Base-by-base conservation (phyloP, 2,329 filamentous ascomycete genomes). In the Dactylellina leptospora region DNA sequence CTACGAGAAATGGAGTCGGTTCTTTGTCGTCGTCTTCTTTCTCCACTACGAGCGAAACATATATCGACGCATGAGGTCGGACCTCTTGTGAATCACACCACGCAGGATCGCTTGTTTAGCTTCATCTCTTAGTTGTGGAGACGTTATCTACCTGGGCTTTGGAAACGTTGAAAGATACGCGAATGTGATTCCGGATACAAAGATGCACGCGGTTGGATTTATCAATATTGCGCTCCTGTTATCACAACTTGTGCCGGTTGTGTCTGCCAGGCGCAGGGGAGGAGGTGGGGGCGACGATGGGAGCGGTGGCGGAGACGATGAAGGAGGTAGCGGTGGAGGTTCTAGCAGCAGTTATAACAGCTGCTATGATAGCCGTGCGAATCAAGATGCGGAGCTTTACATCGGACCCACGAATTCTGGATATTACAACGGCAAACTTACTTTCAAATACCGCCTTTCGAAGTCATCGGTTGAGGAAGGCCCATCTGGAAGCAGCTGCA, bases 391-490 rank as follows among this genome's bases (percentile, higher is more conserved):
- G 28, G 62, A 68, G 45, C 33, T 68, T 16, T 68, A 68, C 16
- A 22, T 53, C 8, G 62, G 53, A 4, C 62, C 62, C 3, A 59
- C 23, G 38, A 59, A 45, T 27, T 68, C 62, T 1, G 42, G 54
- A 2, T 59, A 33, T 36, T 68, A 68, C 8, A 51, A 68, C 22
- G 62, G 62, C 25, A 45, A 59, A 27, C 51, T 68, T 11, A 59
- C 62, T n/a, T 68, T 68, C 30, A 59, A 59, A 18, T 68, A 68
- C 11, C 54, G 62, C 20, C 61, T 66, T 18, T 58, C 61, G 10
- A 48, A 42, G 40, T 56, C 50, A 13, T 36, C 61, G 1, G 20
- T 25, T 18, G 30, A 45, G 18, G 11, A 4, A 9, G n/a, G 20
- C 6, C 9, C 30, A 16, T 16, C 13, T 4, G 27, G 23, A 23